Evolutionary conservation across 768 basidiomycete genomes (phyloP).

Genomic region (Podaxis rugospora): DNA sequence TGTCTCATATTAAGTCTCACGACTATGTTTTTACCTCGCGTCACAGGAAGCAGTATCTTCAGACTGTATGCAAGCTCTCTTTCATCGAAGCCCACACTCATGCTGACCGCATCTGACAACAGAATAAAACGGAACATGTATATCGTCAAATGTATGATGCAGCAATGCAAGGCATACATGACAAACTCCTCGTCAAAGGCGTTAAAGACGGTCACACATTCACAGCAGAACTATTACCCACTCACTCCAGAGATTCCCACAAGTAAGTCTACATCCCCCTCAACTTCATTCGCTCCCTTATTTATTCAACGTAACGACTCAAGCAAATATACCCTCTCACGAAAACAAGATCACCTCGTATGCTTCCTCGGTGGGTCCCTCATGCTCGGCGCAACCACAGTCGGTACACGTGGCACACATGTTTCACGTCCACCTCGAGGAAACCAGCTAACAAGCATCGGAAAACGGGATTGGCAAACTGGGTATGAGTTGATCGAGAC

Average conservation of each 20-base stretch:
- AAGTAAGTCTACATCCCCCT: conserved; percentile 11
- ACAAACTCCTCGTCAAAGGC: conserved; percentile 65
- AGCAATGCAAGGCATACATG: conserved; percentile 78
- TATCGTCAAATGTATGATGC: conserved; percentile 89
- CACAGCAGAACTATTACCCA: conserved; percentile 79
- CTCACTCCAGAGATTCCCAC: conserved; percentile 24
- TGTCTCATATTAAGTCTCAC: background rate
- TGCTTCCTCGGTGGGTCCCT: conserved; percentile 94
- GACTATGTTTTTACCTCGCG: background rate
- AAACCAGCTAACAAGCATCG: conserved; percentile 52
- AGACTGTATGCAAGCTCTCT: conserved; percentile 51
- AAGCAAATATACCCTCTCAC: conserved; percentile 66
- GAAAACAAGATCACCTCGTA: conserved; percentile 94
- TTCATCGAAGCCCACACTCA: background rate
- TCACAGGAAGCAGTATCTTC: conserved; percentile 72
- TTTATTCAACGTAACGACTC: background rate
- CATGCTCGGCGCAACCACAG: conserved; percentile 79
- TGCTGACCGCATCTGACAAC: background rate
- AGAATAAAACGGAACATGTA: conserved; percentile 72
- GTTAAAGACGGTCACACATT: conserved; percentile 55
- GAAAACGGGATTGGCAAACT: conserved; percentile 76
- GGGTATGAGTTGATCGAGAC: conserved; percentile 83
- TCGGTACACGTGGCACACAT: conserved; percentile 41
- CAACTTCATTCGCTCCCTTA: background rate
- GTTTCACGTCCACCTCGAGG: conserved; percentile 66